Conservation (phyloP, 768 basidiomycete genomes). For the Trametes elegans region DNA sequence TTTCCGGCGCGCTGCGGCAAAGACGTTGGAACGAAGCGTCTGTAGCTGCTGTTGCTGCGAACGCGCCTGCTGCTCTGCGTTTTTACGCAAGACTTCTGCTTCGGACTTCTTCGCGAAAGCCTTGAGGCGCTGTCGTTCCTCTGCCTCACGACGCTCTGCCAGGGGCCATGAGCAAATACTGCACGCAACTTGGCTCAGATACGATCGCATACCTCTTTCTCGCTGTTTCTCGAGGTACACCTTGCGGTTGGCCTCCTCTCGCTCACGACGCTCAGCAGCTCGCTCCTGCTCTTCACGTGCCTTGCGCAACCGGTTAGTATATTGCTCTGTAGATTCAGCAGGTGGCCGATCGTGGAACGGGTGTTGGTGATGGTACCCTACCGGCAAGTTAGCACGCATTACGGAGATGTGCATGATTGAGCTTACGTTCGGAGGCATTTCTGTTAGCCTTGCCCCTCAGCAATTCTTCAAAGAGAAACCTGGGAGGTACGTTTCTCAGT, state of each 20-base stretch:
- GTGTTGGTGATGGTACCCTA: conserved; percentile 21
- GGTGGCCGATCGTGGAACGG: conserved; percentile 22
- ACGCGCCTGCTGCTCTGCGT: conserved; percentile 49
- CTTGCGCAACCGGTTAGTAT: conserved; percentile 48
- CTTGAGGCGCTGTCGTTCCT: conserved; percentile 56
- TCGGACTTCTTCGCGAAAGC: conserved; percentile 54
- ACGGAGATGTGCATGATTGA: not conserved
- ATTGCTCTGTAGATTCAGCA: conserved; percentile 52
- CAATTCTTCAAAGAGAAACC: conserved; percentile 49
- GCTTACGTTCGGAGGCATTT: conserved; percentile 17
- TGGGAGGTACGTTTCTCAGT: conserved; percentile 20
- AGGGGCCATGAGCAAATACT: not conserved
- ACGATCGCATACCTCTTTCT: conserved; percentile 43
- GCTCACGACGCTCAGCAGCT: conserved; percentile 51
- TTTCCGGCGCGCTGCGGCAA: conserved; percentile 61
- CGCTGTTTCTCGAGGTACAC: conserved; percentile 44
- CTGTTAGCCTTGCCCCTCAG: conserved; percentile 37
- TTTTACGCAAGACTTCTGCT: conserved; percentile 46
- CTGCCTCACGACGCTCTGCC: conserved; percentile 51
- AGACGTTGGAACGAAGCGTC: conserved; percentile 55
- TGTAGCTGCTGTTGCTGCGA: conserved; percentile 51
- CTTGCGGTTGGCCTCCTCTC: conserved; percentile 49
- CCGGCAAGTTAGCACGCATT: not conserved
- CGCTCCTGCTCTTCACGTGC: conserved; percentile 52
- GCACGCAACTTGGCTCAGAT: not conserved